These are phyloP conservation scores for Alternaria ventricosa DNA, from an alignment of 2,329 filamentous ascomycete genomes.

Conservation along the genomic window DNA sequence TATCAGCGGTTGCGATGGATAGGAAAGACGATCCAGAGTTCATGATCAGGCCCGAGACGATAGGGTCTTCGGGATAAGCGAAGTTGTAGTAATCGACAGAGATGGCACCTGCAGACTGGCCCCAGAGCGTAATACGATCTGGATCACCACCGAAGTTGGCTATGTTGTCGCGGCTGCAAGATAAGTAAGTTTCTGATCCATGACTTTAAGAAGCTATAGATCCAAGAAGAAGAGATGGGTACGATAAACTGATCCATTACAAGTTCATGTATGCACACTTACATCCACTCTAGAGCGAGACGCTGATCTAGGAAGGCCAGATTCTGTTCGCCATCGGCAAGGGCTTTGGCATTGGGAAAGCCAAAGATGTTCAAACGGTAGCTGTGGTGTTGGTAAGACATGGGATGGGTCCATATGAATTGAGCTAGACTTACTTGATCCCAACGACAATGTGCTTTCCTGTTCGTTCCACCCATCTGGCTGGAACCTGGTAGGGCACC, in stretches of 20 bases:
- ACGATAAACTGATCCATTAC: background rate
- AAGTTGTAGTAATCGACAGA: conserved; percentile 58
- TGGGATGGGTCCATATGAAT: background rate
- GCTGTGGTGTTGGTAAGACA: conserved; percentile 10
- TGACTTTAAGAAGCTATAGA: no score
- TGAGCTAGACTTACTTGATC: conserved; percentile 44
- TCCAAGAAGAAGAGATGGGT: no score
- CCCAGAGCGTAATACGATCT: conserved; percentile 48
- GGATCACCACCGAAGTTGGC: conserved; percentile 46
- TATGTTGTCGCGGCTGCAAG: conserved; percentile 44
- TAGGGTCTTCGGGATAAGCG: conserved; percentile 57
- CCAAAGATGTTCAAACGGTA: conserved; percentile 51
- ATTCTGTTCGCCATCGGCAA: conserved; percentile 42
- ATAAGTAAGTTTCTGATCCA: background rate
- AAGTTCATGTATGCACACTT: background rate
- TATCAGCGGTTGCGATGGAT: conserved; percentile 19
- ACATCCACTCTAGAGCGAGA: conserved; percentile 47
- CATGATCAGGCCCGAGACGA: conserved; percentile 44
- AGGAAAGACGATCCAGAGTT: conserved; percentile 31
- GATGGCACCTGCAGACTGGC: conserved; percentile 48
- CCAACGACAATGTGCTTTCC: conserved; percentile 46
- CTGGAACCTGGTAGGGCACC: conserved; percentile 48
- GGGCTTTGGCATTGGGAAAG: conserved; percentile 46
- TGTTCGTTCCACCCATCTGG: conserved; percentile 41
- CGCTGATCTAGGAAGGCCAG: conserved; percentile 51